Conservation (phyloP, 1,139 yeast species). For the Hemisphaericaspora subhashii region DNA sequence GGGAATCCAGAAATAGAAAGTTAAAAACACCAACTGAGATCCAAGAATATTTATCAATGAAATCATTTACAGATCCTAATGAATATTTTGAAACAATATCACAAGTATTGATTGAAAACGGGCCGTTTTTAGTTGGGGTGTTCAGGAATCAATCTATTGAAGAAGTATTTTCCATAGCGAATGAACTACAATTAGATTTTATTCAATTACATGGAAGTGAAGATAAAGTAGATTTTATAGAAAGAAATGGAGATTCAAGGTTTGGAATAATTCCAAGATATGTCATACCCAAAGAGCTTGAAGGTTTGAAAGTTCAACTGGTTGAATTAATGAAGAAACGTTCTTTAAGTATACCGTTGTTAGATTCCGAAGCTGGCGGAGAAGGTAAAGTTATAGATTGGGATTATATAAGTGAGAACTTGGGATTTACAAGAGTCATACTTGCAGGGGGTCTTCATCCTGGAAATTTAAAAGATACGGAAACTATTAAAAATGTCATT, state of each 20-base stretch:
- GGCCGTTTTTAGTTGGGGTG: constrained; percentile 86
- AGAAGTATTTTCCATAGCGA: constrained; percentile 52
- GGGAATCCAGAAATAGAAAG: constrained; percentile 19
- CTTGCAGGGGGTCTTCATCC: constrained; percentile 91
- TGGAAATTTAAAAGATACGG: constrained; percentile 61
- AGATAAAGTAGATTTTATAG: constrained; percentile 55
- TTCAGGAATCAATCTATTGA: constrained; percentile 77
- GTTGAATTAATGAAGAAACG: constrained; percentile 14
- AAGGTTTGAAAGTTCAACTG: constrained; percentile 22
- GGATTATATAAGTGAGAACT: constrained; percentile 36
- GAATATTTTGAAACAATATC: constrained; percentile 38
- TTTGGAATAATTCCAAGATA: constrained; percentile 75
- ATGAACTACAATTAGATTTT: constrained; percentile 60
- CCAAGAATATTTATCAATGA: constrained; percentile 15
- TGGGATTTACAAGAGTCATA: constrained; percentile 49
- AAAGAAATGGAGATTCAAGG: constrained; percentile 18
- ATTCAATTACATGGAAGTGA: constrained; percentile 92
- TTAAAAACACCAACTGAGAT: constrained; percentile 24
- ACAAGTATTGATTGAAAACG: constrained; percentile 40
- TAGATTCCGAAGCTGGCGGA: constrained; percentile 92
- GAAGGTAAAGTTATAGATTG: constrained; percentile 82
- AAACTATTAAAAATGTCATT: constrained; percentile 48
- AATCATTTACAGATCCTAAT: constrained; percentile 18
- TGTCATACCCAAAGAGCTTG: constrained; percentile 56
- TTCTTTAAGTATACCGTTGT: constrained; percentile 54